Conservation (phyloP, 495 filamentous ascomycete genomes). For the Cercophora scortea region DNA sequence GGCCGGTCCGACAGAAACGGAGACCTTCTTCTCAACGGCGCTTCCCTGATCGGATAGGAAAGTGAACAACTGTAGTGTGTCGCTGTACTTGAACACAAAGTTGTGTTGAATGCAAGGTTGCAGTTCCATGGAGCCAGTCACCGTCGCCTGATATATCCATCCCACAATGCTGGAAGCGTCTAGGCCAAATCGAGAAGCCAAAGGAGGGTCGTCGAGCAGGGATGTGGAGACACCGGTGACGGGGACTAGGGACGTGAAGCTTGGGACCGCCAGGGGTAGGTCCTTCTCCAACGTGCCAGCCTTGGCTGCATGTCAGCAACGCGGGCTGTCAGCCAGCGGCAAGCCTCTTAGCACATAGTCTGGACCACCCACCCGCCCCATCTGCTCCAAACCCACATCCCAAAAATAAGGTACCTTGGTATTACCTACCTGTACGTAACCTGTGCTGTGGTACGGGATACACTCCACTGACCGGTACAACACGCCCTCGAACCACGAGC, state of each 20-base stretch:
- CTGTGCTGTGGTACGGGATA: too few relatives aligned
- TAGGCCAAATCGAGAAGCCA: constrained; percentile 17
- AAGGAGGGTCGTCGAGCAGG: constrained; percentile 15
- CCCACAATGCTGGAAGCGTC: constrained; percentile 14
- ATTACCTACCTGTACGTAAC: too few relatives aligned
- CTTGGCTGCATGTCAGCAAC: neutral
- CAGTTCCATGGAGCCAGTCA: too few relatives aligned
- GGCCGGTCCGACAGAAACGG: too few relatives aligned
- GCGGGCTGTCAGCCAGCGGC: neutral
- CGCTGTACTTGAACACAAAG: too few relatives aligned
- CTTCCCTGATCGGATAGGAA: too few relatives aligned
- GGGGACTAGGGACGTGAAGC: constrained; percentile 1
- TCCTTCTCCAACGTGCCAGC: neutral
- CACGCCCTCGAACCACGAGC: neutral
- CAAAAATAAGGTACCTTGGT: too few relatives aligned
- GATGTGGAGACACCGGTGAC: constrained; percentile 18
- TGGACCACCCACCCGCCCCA: neutral
- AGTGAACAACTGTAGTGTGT: too few relatives aligned
- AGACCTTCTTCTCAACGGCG: too few relatives aligned
- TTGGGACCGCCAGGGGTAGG: constrained; percentile 9
- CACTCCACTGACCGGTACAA: too few relatives aligned
- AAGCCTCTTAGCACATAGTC: neutral
- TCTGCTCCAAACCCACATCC: too few relatives aligned
- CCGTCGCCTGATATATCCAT: neutral
- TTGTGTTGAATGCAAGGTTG: too few relatives aligned